Evolutionary conservation across 2,329 filamentous ascomycete genomes (phyloP).

Genomic region (Orbilia ellipsospora): DNA sequence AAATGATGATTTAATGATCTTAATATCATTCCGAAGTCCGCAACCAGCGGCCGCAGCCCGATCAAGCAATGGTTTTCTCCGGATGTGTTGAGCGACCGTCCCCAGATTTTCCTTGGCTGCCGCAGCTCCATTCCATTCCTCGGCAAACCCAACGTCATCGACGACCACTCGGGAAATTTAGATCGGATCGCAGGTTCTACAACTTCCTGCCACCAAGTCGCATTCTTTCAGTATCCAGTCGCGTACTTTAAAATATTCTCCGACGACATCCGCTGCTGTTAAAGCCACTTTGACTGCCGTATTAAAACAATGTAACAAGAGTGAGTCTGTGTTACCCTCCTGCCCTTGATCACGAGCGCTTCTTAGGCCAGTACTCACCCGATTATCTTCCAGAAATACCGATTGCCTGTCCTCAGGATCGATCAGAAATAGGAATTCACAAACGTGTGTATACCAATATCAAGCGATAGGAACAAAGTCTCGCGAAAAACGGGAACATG

Average conservation of each 20-base stretch:
- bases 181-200: constrained; percentile 28
- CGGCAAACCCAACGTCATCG: constrained; percentile 54
- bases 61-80: background rate
- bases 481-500: constrained; percentile 3
- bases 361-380: constrained; percentile 25
- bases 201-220: constrained; percentile 15
- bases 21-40: background rate
- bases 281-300: constrained; percentile 15
- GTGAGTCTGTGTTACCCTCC: constrained; percentile 31
- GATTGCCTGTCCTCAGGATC: constrained; percentile 35
- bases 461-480: constrained; percentile 8
- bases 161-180: constrained; percentile 37
- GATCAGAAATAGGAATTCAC: constrained; percentile 3
- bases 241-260: constrained; percentile 39
- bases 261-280: constrained; percentile 13
- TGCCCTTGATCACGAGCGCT: constrained; percentile 22
- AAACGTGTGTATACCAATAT: background rate
- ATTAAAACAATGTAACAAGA: constrained; percentile 48
- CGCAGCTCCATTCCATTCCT: constrained; percentile 30
- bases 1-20: background rate
- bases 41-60: background rate
- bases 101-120: constrained; percentile 47
- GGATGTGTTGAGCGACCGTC: constrained; percentile 40
- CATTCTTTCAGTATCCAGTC: constrained; percentile 27
- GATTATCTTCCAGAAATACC: constrained; percentile 22